These are phyloP conservation scores for Pseudopithomyces maydicus DNA, from an alignment of 2,329 filamentous ascomycete genomes.

Conservation along the genomic window DNA sequence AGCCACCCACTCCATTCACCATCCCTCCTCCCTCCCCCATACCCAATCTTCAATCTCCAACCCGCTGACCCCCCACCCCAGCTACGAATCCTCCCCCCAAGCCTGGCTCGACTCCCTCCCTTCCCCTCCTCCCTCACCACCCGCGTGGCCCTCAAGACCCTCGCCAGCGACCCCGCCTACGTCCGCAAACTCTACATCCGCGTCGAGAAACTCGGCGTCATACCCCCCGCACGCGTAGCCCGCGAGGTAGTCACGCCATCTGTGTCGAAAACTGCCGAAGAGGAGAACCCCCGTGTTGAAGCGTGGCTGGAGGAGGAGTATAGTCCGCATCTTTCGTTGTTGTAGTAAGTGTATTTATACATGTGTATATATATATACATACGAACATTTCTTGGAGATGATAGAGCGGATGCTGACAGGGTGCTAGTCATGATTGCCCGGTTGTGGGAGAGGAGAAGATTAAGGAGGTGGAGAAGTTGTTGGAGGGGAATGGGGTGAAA, in stretches of 20 bases:
- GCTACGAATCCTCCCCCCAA: slow-evolving; percentile 39
- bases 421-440: slow-evolving; percentile 33
- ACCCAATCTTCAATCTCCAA: too few species aligned
- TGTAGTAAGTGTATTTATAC: slow-evolving; percentile 54
- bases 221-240: slow-evolving; percentile 17
- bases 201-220: slow-evolving; percentile 33
- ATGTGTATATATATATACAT: too few species aligned
- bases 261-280: slow-evolving; percentile 18
- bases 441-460: slow-evolving; percentile 26
- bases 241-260: slow-evolving; percentile 26
- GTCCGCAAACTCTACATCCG: slow-evolving; percentile 47
- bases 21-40: too few species aligned
- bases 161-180: slow-evolving; percentile 44
- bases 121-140: slow-evolving; percentile 21
- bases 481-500: slow-evolving; percentile 28
- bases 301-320: slow-evolving; percentile 41
- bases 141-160: slow-evolving; percentile 33
- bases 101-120: slow-evolving; percentile 43
- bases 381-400: too few species aligned
- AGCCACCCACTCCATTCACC: too few species aligned
- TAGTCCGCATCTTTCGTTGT: slow-evolving; percentile 47
- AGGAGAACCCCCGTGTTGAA: slow-evolving; percentile 24
- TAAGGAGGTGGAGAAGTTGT: slow-evolving; percentile 23
- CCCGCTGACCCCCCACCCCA: too few species aligned
- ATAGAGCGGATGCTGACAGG: too few species aligned